Evolutionary conservation across 2,329 filamentous ascomycete species (phyloP).

Genomic region (Daldinia sp.): DNA sequence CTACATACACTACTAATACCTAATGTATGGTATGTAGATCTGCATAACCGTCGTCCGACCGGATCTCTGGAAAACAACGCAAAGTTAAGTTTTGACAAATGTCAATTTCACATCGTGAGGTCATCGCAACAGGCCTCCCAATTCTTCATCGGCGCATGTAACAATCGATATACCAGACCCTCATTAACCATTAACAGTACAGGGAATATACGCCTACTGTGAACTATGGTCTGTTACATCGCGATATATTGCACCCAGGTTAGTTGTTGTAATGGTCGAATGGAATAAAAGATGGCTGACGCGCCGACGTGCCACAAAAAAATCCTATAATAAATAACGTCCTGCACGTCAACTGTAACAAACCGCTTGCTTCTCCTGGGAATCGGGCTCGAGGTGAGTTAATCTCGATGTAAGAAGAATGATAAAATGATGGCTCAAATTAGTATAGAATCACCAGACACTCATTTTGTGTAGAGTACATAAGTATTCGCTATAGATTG

Average conservation of each 20-base stretch:
- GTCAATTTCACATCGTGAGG: constrained; percentile 22
- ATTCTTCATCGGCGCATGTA: constrained; percentile 14
- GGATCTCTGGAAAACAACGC: constrained; percentile 31
- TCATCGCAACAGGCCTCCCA: constrained; percentile 18
- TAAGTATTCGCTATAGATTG: background rate
- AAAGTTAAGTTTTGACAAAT: constrained; percentile 13
- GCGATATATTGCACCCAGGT: constrained; percentile 28
- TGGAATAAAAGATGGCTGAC: constrained; percentile 27
- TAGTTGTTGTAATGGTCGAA: constrained; percentile 26
- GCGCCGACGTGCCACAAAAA: constrained; percentile 22
- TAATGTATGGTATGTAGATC: constrained; percentile 27
- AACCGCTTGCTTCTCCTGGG: background rate
- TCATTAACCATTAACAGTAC: constrained; percentile 7
- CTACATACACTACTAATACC: too few relatives aligned
- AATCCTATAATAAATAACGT: constrained; percentile 16
- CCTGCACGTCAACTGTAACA: constrained; percentile 22
- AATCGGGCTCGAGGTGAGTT: constrained; percentile 8
- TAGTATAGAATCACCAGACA: constrained; percentile 13
- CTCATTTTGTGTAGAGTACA: background rate
- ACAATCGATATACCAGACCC: constrained; percentile 1
- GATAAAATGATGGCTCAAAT: constrained; percentile 27
- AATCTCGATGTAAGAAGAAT: constrained; percentile 20
- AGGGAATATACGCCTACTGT: background rate
- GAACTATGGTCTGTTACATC: constrained; percentile 25
- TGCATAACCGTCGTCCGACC: constrained; percentile 27